Conservation (phyloP, 768 basidiomycete species). For the Russula sp. region DNA sequence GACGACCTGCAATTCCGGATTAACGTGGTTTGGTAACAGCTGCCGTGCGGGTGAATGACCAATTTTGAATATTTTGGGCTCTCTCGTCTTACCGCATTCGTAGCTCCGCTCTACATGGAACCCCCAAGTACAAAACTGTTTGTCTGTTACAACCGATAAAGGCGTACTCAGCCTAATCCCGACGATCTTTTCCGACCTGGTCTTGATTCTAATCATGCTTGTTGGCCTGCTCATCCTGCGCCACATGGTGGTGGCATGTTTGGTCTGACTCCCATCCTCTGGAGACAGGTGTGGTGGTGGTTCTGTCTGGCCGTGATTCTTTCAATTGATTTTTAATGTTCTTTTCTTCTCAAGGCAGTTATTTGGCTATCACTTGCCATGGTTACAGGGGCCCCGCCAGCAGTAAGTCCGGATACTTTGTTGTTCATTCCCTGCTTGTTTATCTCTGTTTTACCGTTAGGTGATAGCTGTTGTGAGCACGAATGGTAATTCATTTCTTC, state of each 20-base stretch:
- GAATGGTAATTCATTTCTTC: not conserved
- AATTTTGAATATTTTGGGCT: not conserved
- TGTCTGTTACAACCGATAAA: not conserved
- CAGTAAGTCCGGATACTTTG: not conserved
- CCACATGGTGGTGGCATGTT: not conserved
- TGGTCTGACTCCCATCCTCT: not conserved
- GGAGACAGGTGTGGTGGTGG: constrained; percentile 1
- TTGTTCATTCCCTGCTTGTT: not conserved
- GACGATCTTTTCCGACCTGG: not conserved
- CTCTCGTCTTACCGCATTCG: not conserved
- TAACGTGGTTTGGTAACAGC: not conserved
- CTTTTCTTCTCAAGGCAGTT: not conserved
- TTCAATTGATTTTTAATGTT: not conserved
- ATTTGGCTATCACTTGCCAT: constrained; percentile 3
- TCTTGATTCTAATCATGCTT: constrained; percentile 8
- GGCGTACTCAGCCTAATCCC: not conserved
- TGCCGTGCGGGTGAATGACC: not conserved
- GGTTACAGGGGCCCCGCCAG: not conserved
- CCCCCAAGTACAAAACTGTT: not conserved
- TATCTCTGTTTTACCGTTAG: not conserved
- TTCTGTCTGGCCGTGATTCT: not conserved
- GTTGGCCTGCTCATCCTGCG: not conserved
- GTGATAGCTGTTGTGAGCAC: not conserved
- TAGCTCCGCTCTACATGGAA: not conserved
- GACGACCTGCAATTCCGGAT: too few relatives aligned